Conservation (phyloP, 2,329 filamentous ascomycete species). For the Fusarium sp. region DNA sequence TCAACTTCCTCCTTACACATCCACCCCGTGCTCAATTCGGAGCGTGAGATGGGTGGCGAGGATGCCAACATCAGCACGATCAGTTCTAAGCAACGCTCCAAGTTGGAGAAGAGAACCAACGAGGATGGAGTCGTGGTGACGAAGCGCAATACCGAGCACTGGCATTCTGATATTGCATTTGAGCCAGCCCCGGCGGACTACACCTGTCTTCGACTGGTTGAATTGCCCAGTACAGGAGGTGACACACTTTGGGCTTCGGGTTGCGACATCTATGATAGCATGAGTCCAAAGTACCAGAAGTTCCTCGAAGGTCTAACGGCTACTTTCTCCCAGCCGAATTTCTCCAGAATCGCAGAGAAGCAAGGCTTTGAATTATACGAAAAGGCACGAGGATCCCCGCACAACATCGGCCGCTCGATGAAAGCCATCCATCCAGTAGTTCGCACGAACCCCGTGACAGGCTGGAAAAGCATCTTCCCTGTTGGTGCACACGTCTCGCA, state of each 20-base stretch:
- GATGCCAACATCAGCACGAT: slow-evolving; percentile 74
- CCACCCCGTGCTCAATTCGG: slow-evolving; percentile 69
- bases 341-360: neutral
- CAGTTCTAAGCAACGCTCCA: slow-evolving; percentile 67
- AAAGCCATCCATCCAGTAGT: slow-evolving; percentile 67
- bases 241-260: no score
- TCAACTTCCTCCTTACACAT: slow-evolving; percentile 69
- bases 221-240: slow-evolving; percentile 52
- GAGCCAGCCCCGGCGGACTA: slow-evolving; percentile 75
- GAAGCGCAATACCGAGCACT: slow-evolving; percentile 48
- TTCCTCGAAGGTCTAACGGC: slow-evolving; percentile 40
- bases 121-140: slow-evolving; percentile 45
- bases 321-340: slow-evolving; percentile 38
- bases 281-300: no score
- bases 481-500: neutral
- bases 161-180: slow-evolving; percentile 76
- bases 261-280: no score
- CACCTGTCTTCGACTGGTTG: slow-evolving; percentile 65
- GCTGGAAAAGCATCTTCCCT: slow-evolving; percentile 60
- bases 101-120: slow-evolving; percentile 49
- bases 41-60: slow-evolving; percentile 64
- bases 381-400: slow-evolving; percentile 59
- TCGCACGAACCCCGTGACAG: slow-evolving; percentile 69
- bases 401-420: slow-evolving; percentile 63
- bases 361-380: neutral